Evolutionary conservation across 768 basidiomycete species (phyloP).

Genomic region (Mycena chlorophos): DNA sequence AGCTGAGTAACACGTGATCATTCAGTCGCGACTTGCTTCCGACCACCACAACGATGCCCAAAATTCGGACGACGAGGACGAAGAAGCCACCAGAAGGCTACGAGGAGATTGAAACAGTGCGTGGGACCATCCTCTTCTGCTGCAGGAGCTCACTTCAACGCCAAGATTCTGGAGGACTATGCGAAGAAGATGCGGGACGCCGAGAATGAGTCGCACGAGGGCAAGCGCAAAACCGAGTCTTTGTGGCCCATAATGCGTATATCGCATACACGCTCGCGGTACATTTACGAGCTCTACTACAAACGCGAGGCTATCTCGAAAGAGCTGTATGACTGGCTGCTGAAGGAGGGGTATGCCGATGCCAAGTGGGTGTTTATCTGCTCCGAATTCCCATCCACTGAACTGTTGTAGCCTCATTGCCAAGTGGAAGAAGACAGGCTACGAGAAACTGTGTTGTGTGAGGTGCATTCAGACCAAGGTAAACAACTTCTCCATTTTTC

Average conservation of each 20-base stretch:
- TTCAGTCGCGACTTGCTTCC: background rate
- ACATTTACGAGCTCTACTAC: conserved; percentile 98
- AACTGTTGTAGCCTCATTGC: conserved; percentile 74
- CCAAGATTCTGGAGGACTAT: conserved; percentile 94
- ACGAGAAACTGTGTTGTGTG: conserved; percentile 96
- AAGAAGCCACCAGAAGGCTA: conserved; percentile 94
- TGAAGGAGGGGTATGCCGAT: conserved; percentile 97
- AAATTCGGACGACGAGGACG: conserved; percentile 88
- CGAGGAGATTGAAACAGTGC: conserved; percentile 85
- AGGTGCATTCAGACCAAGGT: conserved; percentile 95
- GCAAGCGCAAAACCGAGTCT: conserved; percentile 91
- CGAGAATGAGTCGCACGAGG: conserved; percentile 98
- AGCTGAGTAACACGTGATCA: background rate
- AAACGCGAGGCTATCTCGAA: conserved; percentile 93
- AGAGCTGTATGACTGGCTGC: conserved; percentile 94
- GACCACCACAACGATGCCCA: conserved; percentile 66
- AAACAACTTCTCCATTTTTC: conserved; percentile 20
- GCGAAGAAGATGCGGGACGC: conserved; percentile 99
- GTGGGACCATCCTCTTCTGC: conserved; percentile 23
- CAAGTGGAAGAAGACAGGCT: conserved; percentile 99
- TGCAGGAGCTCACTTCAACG: conserved; percentile 3
- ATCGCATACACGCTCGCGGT: conserved; percentile 91
- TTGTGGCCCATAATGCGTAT: conserved; percentile 99
- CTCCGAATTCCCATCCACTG: conserved; percentile 3
- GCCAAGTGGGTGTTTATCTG: conserved; percentile 73